Conservation (phyloP, 1,284 basidiomycete genomes). For the Marasmius fiardii region DNA sequence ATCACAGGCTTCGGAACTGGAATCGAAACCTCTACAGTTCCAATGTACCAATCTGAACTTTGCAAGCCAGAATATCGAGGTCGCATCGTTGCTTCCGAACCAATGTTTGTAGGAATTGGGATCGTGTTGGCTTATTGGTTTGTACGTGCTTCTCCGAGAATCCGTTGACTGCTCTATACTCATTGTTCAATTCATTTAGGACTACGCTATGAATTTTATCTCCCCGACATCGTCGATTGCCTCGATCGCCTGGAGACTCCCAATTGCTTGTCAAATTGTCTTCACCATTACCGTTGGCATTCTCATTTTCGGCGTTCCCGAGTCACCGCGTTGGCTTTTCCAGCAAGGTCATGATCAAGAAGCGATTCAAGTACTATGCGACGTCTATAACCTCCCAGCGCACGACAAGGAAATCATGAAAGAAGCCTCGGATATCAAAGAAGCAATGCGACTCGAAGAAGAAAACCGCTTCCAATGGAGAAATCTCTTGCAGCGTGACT, state of each 20-base stretch:
- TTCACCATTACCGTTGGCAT: constrained; percentile 6
- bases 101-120: constrained; percentile 6
- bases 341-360: constrained; percentile 5
- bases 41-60: constrained; percentile 10
- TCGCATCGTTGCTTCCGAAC: constrained; percentile 6
- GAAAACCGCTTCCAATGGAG: constrained; percentile 5
- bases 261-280: constrained; percentile 7
- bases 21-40: constrained; percentile 8
- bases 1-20: constrained; percentile 9
- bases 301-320: constrained; percentile 5
- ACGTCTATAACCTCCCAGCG: constrained; percentile 1
- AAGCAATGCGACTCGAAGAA: constrained; percentile 6
- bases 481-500: constrained; percentile 3
- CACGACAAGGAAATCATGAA: neutral
- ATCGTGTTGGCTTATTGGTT: constrained; percentile 7
- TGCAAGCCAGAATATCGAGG: constrained; percentile 3
- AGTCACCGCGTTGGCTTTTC: constrained; percentile 9
- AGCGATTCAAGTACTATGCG: constrained; percentile 2
- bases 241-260: constrained; percentile 6
- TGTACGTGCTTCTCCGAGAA: neutral
- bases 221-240: constrained; percentile 5
- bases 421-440: constrained; percentile 4
- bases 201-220: constrained; percentile 10
- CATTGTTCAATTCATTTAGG: neutral
- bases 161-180: neutral